Conservation (phyloP, 306 rosid genomes). For the Quercus robur region DNA sequence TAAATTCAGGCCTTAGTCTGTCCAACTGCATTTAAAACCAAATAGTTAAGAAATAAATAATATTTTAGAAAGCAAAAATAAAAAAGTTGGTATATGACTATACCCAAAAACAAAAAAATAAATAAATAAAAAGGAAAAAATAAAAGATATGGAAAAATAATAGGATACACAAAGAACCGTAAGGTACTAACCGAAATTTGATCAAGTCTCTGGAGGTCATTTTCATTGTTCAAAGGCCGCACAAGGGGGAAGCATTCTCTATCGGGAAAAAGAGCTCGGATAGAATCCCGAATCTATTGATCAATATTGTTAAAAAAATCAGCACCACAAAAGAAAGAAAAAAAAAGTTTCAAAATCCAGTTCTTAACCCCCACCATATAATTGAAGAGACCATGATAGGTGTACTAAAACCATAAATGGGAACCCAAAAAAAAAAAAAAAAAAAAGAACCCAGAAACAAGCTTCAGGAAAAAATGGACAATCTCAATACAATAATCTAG, state of each 20-base stretch:
- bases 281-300: conserved; percentile 82
- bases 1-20: conserved; percentile 85
- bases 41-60: not conserved
- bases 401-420: not conserved
- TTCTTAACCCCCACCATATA: not conserved
- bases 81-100: not conserved
- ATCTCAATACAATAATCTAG: not conserved
- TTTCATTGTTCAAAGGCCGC: conserved; percentile 86
- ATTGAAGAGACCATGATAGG: not conserved
- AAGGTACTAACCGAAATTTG: conserved; percentile 62
- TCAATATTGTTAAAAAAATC: conserved; percentile 22
- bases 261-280: conserved; percentile 90
- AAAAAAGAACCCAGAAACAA: too few relatives aligned
- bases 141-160: not conserved
- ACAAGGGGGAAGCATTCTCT: conserved; percentile 95
- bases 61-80: not conserved
- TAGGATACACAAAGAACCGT: not conserved
- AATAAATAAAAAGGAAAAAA: too few relatives aligned
- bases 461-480: not conserved
- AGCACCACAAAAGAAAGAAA: conserved; percentile 16
- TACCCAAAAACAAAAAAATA: not conserved
- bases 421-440: not conserved
- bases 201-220: conserved; percentile 83
- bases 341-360: conserved; percentile 4
- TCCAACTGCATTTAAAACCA: conserved; percentile 43